phyloP scores from a whole-genome alignment of 2,329 filamentous ascomycete genomes.

The Ilyonectria sp. region DNA sequence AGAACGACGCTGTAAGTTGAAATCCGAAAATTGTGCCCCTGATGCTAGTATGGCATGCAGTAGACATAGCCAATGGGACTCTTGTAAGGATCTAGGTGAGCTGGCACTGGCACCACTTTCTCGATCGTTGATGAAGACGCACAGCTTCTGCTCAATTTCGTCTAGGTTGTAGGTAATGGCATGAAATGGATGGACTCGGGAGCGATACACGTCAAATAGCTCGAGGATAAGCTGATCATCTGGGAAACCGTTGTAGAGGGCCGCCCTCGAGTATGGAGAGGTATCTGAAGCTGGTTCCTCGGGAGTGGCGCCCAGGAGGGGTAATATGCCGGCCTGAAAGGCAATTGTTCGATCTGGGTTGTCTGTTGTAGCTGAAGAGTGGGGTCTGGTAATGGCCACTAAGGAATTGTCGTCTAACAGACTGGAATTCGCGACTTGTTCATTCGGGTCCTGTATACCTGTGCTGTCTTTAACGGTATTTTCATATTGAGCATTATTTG shows the following conservation, averaged over 20 bases:
- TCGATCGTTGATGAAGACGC: slow-evolving; percentile 25
- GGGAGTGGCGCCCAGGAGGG: slow-evolving; percentile 29
- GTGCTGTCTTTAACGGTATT: not conserved
- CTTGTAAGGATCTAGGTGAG: not conserved
- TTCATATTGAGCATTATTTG: too few species aligned
- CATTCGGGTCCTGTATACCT: not conserved
- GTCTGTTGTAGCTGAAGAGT: slow-evolving; percentile 12
- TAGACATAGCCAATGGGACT: slow-evolving; percentile 28
- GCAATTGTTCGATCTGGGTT: slow-evolving; percentile 28
- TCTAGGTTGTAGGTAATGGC: slow-evolving; percentile 29
- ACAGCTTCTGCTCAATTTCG: slow-evolving; percentile 32
- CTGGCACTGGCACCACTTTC: not conserved
- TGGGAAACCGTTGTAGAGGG: not conserved
- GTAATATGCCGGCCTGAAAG: slow-evolving; percentile 38
- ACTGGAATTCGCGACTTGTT: slow-evolving; percentile 1
- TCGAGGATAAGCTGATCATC: slow-evolving; percentile 31
- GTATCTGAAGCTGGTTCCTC: not conserved
- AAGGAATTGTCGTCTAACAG: slow-evolving; percentile 37
- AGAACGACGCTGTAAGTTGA: slow-evolving; percentile 4
- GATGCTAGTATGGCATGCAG: slow-evolving; percentile 40
- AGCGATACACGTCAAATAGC: slow-evolving; percentile 34
- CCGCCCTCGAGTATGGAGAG: not conserved
- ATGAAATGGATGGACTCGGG: slow-evolving; percentile 36
- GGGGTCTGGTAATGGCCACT: slow-evolving; percentile 29
- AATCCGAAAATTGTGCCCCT: slow-evolving; percentile 41